Conservation (phyloP, 176 grass and related monocot species). For the Phoenix roebelenii region DNA sequence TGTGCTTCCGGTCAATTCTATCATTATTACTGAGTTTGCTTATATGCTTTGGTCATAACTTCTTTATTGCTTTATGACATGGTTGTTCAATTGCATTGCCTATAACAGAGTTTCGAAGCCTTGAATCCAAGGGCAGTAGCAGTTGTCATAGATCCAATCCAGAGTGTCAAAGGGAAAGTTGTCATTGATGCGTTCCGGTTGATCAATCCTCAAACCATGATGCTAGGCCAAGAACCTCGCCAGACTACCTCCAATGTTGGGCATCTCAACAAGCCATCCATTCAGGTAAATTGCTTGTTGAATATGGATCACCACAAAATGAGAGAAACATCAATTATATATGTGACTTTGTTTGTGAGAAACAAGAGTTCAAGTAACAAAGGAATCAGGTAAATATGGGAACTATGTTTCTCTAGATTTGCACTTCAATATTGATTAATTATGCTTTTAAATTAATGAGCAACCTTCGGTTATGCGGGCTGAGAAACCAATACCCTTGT, state of each 20-base stretch:
- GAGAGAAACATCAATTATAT: no score
- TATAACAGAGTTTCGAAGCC: constrained; percentile 90
- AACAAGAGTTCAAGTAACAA: no score
- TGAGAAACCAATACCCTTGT: no score
- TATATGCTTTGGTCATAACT: no score
- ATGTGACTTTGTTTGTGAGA: no score
- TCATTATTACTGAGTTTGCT: no score
- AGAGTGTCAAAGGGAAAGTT: constrained; percentile 98
- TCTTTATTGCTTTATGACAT: neutral
- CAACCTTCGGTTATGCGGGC: no score
- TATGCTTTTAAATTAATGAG: no score
- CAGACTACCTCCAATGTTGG: constrained; percentile 98
- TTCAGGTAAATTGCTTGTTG: constrained; percentile 48
- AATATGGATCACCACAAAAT: neutral
- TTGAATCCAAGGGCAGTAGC: constrained; percentile 93
- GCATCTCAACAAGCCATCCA: constrained; percentile 96
- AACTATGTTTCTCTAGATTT: no score
- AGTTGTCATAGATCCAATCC: constrained; percentile 94
- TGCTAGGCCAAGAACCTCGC: constrained; percentile 95
- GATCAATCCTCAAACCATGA: constrained; percentile 99
- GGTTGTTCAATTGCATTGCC: neutral
- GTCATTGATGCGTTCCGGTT: constrained; percentile 98
- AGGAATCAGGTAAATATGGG: no score
- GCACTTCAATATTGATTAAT: no score
- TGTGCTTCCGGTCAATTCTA: no score